Percentiles rank a stretch among this genome's conserved stretches.
Evolutionary conservation across 2,329 filamentous ascomycete genomes (phyloP).

Genomic region (Xylaria sp.): DNA sequence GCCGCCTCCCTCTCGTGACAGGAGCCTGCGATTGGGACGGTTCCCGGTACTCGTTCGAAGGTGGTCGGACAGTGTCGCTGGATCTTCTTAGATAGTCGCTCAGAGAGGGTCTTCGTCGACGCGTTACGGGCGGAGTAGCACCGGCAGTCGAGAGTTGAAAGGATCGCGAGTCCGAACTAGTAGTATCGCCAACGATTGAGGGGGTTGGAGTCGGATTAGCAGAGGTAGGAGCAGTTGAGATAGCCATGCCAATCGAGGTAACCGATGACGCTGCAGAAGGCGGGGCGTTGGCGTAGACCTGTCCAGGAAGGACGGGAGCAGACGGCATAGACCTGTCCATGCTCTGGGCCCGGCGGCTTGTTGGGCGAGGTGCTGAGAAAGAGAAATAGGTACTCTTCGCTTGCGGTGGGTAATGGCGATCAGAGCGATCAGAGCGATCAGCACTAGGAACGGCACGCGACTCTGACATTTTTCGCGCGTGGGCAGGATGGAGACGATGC

Average conservation of each 20-base stretch:
- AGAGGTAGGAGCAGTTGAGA: constrained; percentile 42
- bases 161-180: constrained; percentile 10
- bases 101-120: constrained; percentile 30
- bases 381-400: constrained; percentile 45
- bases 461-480: constrained; percentile 39
- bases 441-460: constrained; percentile 27
- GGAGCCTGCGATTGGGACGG: constrained; percentile 20
- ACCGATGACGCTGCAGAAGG: constrained; percentile 44
- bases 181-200: constrained; percentile 27
- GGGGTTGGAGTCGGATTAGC: constrained; percentile 34
- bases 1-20: constrained; percentile 36
- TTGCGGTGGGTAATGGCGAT: constrained; percentile 44
- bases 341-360: constrained; percentile 35
- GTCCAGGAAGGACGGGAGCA: constrained; percentile 25
- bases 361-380: constrained; percentile 44
- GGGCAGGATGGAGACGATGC: constrained; percentile 41
- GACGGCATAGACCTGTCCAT: constrained; percentile 30
- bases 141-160: constrained; percentile 4
- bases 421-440: constrained; percentile 41
- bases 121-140: neutral
- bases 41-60: constrained; percentile 19
- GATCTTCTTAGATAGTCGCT: constrained; percentile 29
- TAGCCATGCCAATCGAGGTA: constrained; percentile 44
- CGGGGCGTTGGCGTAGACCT: constrained; percentile 35
- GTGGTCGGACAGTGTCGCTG: constrained; percentile 27